Base-by-base conservation (phyloP, 257 asterid species). In the Fraxinus quadrangulata region DNA sequence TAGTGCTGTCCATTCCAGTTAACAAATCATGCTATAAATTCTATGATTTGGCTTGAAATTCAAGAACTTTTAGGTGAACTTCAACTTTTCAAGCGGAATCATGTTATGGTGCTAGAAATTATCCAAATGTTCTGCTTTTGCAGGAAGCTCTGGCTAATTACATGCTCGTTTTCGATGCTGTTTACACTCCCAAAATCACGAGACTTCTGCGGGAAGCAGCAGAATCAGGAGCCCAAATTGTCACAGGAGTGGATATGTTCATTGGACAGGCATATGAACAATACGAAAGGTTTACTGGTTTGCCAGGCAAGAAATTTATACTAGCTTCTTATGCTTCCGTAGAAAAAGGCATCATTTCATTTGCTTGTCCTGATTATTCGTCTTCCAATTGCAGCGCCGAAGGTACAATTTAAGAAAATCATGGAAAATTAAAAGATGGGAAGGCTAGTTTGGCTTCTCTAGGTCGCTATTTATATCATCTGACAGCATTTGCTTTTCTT, bases 231-330 rank as follows among this genome's bases (percentile, higher is more conserved):
- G 92, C 93, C 70, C 89, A 83, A 85, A 88, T 90, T 65, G 99
- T 96, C 16, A 85, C 89, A 2, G 99, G 99, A 45, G 89, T 90
- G 21, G 97, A 92, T 71, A 96, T 96, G 98, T 93, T 96, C 80
- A 83, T 93, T 14, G 96, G 97, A 26, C 98, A 93, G 85, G 99
- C 98, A 17, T 92, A 90, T 78, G 96, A 89, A 76, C 98, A 92
- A 81, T 96, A 93, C 28, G 97, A 96, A 80, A 87, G 87, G 84
- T 96, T 93, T 81, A 96, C 99, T 11, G 97, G 96, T 19, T 82
- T 93, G 84, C 95, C 96, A 84, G 99, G 99, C 93, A 84, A 9
- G 26, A 3, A 40, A 69, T 8, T 23, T 16, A 16, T 59, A 19
- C 71, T 45, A 17, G 12, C 30, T 33, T 71, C 45, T 4, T 1